Percentiles rank a stretch among this genome's conserved stretches.
These are phyloP conservation scores for Arthroderma uncinatum DNA, from an alignment of 2,329 filamentous ascomycete genomes.

Conservation along the genomic window DNA sequence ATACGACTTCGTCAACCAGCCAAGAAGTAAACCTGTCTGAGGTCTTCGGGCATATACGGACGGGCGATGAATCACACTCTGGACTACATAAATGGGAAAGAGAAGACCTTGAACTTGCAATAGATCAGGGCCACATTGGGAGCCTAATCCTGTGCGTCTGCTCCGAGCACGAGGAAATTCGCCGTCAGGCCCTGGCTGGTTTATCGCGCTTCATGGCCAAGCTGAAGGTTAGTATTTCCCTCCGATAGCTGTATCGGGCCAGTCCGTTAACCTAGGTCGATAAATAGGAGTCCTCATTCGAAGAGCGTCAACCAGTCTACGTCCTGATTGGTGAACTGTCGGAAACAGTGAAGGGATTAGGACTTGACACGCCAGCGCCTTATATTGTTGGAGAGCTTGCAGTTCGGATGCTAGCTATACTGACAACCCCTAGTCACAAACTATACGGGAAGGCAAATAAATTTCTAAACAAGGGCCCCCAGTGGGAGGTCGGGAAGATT, in stretches of 20 bases:
- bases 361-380: constrained; percentile 51
- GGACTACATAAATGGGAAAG: constrained; percentile 53
- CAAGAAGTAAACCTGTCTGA: constrained; percentile 34
- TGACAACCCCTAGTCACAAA: constrained; percentile 65
- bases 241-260: background rate
- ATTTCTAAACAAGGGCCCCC: constrained; percentile 66
- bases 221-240: constrained; percentile 31
- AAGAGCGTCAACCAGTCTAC: constrained; percentile 67
- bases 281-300: constrained; percentile 55
- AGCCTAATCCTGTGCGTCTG: constrained; percentile 64
- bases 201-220: constrained; percentile 37
- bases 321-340: constrained; percentile 67
- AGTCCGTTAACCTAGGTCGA: background rate
- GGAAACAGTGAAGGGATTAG: constrained; percentile 54
- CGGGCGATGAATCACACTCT: constrained; percentile 33
- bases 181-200: constrained; percentile 54
- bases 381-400: constrained; percentile 69
- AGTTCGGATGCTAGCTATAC: constrained; percentile 54
- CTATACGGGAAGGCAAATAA: constrained; percentile 79
- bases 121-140: constrained; percentile 64
- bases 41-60: constrained; percentile 42
- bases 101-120: constrained; percentile 65
- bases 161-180: constrained; percentile 62
- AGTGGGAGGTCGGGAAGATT: constrained; percentile 54
- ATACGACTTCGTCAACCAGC: background rate